Percentiles rank a stretch among this genome's conserved stretches.
Evolutionary conservation across 257 asterid genomes (phyloP).

Genomic region (Leonotis leonurus): DNA sequence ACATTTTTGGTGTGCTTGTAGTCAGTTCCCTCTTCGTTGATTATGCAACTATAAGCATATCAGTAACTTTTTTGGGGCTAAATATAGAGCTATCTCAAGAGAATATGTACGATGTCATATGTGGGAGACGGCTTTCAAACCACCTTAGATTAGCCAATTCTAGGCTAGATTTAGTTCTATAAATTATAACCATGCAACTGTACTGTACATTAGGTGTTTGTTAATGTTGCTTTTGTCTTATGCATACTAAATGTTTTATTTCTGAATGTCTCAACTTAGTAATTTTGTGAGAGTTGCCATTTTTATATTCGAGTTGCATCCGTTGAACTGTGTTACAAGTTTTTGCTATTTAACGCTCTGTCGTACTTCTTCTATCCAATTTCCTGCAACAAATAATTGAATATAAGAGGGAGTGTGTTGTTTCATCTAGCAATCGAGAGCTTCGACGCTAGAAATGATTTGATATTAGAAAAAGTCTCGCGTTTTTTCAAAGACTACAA

Average conservation of each 20-base stretch:
- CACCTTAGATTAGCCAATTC: neutral
- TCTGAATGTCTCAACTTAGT: neutral
- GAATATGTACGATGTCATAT: neutral
- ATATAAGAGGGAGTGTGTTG: no score
- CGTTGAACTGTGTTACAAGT: no score
- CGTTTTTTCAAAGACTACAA: no score
- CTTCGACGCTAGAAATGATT: no score
- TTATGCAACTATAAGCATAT: neutral
- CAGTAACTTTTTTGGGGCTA: neutral
- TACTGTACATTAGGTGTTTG: neutral
- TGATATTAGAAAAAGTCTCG: no score
- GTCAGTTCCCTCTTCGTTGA: neutral
- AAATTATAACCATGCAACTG: neutral
- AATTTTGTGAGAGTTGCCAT: neutral
- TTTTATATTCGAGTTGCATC: no score
- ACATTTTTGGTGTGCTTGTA: neutral
- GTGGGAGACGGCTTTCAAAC: neutral
- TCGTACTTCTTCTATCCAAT: no score
- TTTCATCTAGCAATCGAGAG: no score
- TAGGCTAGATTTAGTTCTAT: conserved; percentile 1
- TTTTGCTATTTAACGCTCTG: no score
- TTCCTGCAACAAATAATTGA: no score
- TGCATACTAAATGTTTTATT: neutral
- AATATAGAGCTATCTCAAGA: neutral
- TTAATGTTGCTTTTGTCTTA: neutral